Conservation (phyloP, 1,139 yeast species). For the Nematodospora anomalae region DNA sequence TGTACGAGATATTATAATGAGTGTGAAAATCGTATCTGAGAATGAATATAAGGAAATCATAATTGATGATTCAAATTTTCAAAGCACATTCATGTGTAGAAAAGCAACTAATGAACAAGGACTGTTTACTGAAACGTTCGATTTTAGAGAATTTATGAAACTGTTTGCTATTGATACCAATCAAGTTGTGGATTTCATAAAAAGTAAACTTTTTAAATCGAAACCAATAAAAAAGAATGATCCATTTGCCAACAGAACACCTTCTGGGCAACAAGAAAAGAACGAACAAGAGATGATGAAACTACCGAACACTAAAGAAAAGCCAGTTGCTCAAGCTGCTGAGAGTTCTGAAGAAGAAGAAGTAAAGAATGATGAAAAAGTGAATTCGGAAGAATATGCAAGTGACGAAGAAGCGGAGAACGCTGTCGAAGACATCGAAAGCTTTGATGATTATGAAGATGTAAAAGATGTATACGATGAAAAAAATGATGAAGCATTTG, state of each 20-base stretch:
- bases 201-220: slow-evolving; percentile 14
- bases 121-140: slow-evolving; percentile 34
- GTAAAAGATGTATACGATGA: slow-evolving; percentile 10
- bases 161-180: slow-evolving; percentile 23
- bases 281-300: neutral
- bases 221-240: neutral
- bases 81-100: slow-evolving; percentile 34
- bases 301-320: neutral
- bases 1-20: slow-evolving; percentile 29
- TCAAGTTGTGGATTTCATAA: slow-evolving; percentile 27
- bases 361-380: slow-evolving; percentile 1
- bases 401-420: slow-evolving; percentile 13
- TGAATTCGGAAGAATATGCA: slow-evolving; percentile 10
- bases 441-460: slow-evolving; percentile 14
- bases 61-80: slow-evolving; percentile 31
- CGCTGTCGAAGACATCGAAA: slow-evolving; percentile 12
- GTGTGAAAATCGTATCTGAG: slow-evolving; percentile 35
- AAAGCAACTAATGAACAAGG: slow-evolving; percentile 39
- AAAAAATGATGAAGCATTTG: slow-evolving; percentile 1
- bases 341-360: slow-evolving; percentile 1
- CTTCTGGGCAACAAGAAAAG: neutral
- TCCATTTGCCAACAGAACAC: no score
- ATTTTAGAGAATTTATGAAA: slow-evolving; percentile 30
- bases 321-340: neutral
- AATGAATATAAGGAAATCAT: slow-evolving; percentile 25